Base-by-base conservation (phyloP, 306 rosid species). In the Vicia faba region DNA sequence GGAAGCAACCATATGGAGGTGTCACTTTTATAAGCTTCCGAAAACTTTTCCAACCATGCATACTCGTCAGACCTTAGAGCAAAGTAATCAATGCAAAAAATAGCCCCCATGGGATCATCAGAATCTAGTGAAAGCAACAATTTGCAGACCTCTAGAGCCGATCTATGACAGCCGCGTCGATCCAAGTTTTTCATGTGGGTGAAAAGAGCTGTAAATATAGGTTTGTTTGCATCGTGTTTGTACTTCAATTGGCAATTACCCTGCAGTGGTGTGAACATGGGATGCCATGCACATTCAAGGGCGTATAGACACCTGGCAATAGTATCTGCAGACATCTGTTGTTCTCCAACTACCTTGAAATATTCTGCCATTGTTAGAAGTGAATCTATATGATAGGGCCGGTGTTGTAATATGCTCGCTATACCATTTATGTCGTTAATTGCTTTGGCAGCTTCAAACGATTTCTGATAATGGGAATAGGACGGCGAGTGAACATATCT, bases 121-220 rank as follows among this genome's bases (percentile, higher is more conserved):
- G 81, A 85, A 81, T 93, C 99, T 55, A 93, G 82, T 10, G 96
- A 90, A 74, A 93, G 90, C 85, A 93, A 78, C 55, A 93, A 71
- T 73, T 90, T 93, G 82, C 97, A 93, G 73, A 90, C 97, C 78
- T 93, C 97, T 69, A 93, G 83, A 79, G 97, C 97, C 61, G 97
- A 90, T 66, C 99, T 85, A 85, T 93, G 97, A 75, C 96, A 93
- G 50, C 99, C 99, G 46, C 99, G 96, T 69, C 95, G 79, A 63
- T 93, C 87, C 86, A 93, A 79, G 70, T 87, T 90, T 76, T 87
- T 93, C 89, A 93, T 81, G 84, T 90, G 99, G 69, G 84, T 83
- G 68, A 93, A 93, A 73, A 90, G 96, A 40, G 89, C 79, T 11
- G 63, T 64, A 74, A 88, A 90, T 38, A 85, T 61, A 12, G 96